These are phyloP conservation scores for Talaromyces funiculosus DNA, from an alignment of 2,329 filamentous ascomycete genomes.

Conservation along the genomic window DNA sequence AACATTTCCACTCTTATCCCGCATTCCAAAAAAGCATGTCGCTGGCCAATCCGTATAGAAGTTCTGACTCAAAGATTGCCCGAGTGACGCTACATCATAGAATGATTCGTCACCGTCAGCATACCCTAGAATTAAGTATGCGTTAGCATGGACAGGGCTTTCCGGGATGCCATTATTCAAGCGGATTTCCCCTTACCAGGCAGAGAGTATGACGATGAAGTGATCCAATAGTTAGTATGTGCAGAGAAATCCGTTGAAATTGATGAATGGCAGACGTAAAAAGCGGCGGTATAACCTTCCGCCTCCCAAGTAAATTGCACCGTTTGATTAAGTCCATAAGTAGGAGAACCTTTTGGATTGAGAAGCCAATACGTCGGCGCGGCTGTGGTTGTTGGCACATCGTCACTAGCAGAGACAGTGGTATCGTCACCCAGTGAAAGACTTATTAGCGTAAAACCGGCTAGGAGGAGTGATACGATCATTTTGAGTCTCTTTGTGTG, in stretches of 20 bases:
- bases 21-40: neutral
- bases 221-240: neutral
- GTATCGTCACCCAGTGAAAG: neutral
- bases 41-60: neutral
- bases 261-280: neutral
- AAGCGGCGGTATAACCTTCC: neutral
- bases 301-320: neutral
- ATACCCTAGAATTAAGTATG: no score
- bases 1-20: no score
- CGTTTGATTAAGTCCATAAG: neutral
- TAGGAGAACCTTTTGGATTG: neutral
- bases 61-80: neutral
- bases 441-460: neutral
- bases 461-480: neutral
- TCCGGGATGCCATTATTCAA: neutral
- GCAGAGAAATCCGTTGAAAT: neutral
- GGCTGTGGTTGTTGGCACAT: neutral
- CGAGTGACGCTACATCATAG: neutral
- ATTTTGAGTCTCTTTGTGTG: no score
- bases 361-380: neutral
- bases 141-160: neutral
- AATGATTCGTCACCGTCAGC: neutral
- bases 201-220: no score
- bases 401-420: neutral
- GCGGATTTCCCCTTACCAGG: no score